Conservation (phyloP, 768 basidiomycete genomes). For the Phylloporus sp. region DNA sequence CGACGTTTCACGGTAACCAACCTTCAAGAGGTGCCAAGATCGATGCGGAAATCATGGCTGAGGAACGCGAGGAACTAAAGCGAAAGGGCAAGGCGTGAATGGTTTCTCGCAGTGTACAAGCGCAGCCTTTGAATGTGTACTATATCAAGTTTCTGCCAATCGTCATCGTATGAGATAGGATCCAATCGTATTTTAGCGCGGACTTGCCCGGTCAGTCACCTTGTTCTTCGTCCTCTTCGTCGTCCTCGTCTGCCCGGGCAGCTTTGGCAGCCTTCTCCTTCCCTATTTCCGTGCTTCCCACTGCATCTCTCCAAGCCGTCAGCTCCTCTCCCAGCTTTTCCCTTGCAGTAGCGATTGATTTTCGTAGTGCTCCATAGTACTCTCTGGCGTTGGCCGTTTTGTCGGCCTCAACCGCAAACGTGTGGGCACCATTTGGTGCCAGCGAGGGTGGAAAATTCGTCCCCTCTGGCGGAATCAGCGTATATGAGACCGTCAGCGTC, state of each 20-base stretch:
- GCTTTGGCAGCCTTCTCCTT: conserved; percentile 49
- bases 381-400: conserved; percentile 6
- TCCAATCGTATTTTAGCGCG: neutral
- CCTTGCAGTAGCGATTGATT: conserved; percentile 48
- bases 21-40: conserved; percentile 54
- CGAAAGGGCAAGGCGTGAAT: conserved; percentile 38
- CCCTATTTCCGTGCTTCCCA: conserved; percentile 56
- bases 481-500: conserved; percentile 19
- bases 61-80: conserved; percentile 45
- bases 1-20: conserved; percentile 49
- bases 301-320: conserved; percentile 70
- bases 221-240: conserved; percentile 40
- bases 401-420: conserved; percentile 22
- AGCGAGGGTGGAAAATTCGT: conserved; percentile 18
- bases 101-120: neutral
- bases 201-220: conserved; percentile 1
- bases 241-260: conserved; percentile 43
- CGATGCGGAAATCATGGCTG: conserved; percentile 50
- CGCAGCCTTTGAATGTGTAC: neutral
- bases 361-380: conserved; percentile 50
- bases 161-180: neutral
- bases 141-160: neutral
- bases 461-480: conserved; percentile 20
- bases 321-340: conserved; percentile 58
- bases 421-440: conserved; percentile 19